Base-by-base conservation (phyloP, 108 stramenopile species). In the Schizochytrium sp. region DNA sequence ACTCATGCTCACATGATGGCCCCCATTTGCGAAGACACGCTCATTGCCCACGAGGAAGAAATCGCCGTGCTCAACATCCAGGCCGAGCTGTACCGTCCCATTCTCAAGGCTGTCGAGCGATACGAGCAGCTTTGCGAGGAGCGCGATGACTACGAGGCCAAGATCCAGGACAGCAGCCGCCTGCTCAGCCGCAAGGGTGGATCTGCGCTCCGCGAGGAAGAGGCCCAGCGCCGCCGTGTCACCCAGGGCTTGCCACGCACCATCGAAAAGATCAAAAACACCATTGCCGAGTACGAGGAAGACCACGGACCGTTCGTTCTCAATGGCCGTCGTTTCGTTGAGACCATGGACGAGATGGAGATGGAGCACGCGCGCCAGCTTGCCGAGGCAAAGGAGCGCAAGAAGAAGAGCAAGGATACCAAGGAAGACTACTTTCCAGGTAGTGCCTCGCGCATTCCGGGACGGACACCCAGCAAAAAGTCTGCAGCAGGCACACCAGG, bases 101-200 rank as follows among this genome's bases (percentile, higher is more conserved):
- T 83, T 23, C 76, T 83, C 76, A 83, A 83, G 76, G 51, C 48
- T 23, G 76, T 83, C 25, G 76, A 83, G 76, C 45, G 51, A 18
- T 83, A 83, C 76, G n/a, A 53, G 45, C 76, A 83, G 76, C 76
- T 83, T 12, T 83, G 76, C 76, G 76, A 55, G 18, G 76, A 83
- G 45, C 76, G 76, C 28, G 51, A 53, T 12, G 76, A 83, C 23
- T 83, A 83, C 76, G 76, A 83, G 51, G 76, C 45, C n/a, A 47
- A 53, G 48, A 83, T 83, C 3, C 45, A 83, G 76, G 76, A 83
- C 76, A 83, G 76, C 51, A 83, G 76, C 76, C 45, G 76, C 12
- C 76, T 83, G 23, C 76, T 83, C 48, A 83, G 76, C 51, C 45
- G 76, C 10, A 47, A 53, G 48, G 76, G 76, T 23, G 76, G 76